phyloP scores from a whole-genome alignment of 1,284 basidiomycete species.

The Puccinia hordei region DNA sequence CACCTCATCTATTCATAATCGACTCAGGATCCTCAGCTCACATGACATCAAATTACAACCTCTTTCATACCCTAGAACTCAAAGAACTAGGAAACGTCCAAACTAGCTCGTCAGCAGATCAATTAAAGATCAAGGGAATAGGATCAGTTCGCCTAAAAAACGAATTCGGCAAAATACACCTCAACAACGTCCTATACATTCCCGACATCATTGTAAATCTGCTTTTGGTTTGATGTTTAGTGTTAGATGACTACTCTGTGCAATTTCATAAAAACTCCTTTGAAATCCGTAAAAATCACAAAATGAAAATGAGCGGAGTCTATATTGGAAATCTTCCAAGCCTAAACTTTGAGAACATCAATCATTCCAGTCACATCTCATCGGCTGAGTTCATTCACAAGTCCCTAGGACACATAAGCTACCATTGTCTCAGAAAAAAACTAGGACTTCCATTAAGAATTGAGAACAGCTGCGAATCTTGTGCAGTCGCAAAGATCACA shows the following conservation, averaged over 20 bases:
- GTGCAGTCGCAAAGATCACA: neutral
- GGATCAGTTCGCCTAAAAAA: too few species aligned
- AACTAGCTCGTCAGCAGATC: neutral
- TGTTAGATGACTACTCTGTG: too few species aligned
- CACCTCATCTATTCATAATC: neutral
- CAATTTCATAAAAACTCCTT: too few species aligned
- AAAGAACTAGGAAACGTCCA: neutral
- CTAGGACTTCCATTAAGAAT: neutral
- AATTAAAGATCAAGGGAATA: neutral
- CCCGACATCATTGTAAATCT: too few species aligned
- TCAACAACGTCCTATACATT: too few species aligned
- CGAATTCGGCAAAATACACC: too few species aligned
- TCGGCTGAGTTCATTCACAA: too few species aligned
- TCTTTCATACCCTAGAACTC: too few species aligned
- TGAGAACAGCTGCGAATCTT: neutral
- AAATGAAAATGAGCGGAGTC: neutral
- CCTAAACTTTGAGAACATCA: neutral
- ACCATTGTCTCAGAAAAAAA: too few species aligned
- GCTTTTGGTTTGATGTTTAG: too few species aligned
- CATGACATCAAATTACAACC: conserved; percentile 7
- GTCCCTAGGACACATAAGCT: too few species aligned
- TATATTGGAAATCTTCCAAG: neutral
- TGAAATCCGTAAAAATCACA: neutral
- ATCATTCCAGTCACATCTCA: neutral
- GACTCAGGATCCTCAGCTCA: conserved; percentile 9